These are phyloP conservation scores for Butyriboletus loyo DNA, from an alignment of 768 basidiomycete genomes.

Conservation along the genomic window DNA sequence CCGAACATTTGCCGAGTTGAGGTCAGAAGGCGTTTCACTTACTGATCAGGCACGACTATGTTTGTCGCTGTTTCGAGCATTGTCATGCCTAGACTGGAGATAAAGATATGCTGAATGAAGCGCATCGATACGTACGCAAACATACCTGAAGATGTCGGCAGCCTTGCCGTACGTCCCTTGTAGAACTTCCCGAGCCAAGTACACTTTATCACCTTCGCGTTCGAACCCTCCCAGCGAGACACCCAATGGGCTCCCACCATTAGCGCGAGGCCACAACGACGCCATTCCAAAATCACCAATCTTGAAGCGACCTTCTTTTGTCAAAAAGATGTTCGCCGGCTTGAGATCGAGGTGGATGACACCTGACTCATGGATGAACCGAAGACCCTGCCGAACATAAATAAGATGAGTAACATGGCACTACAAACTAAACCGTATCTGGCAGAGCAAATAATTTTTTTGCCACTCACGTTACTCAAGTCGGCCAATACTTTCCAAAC, in stretches of 20 bases:
- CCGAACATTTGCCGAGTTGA: constrained; percentile 1
- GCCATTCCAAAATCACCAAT: constrained; percentile 99
- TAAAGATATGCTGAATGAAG: constrained; percentile 12
- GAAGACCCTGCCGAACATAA: constrained; percentile 57
- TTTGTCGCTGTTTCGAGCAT: constrained; percentile 95
- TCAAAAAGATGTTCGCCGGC: constrained; percentile 95
- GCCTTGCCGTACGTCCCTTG: constrained; percentile 89
- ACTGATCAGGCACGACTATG: constrained; percentile 96
- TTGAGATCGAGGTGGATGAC: constrained; percentile 96
- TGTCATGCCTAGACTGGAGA: constrained; percentile 84
- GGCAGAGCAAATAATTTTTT: constrained; percentile 2
- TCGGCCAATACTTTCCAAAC: constrained; percentile 97
- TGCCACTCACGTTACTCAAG: constrained; percentile 72
- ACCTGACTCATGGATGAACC: constrained; percentile 84
- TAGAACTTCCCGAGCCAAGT: constrained; percentile 94
- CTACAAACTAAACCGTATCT: constrained; percentile 25
- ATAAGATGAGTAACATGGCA: constrained; percentile 26
- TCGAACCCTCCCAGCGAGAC: constrained; percentile 59
- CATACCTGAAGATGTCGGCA: constrained; percentile 96
- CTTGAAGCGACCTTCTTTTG: constrained; percentile 82
- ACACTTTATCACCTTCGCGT: constrained; percentile 95
- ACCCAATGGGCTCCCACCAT: constrained; percentile 36
- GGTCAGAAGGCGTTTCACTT: constrained; percentile 38
- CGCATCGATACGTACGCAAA: constrained; percentile 7
- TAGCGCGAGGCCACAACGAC: constrained; percentile 78